These are phyloP conservation scores for Cylindrotheca closterium DNA, from an alignment of 108 stramenopile genomes.

Conservation along the genomic window DNA sequence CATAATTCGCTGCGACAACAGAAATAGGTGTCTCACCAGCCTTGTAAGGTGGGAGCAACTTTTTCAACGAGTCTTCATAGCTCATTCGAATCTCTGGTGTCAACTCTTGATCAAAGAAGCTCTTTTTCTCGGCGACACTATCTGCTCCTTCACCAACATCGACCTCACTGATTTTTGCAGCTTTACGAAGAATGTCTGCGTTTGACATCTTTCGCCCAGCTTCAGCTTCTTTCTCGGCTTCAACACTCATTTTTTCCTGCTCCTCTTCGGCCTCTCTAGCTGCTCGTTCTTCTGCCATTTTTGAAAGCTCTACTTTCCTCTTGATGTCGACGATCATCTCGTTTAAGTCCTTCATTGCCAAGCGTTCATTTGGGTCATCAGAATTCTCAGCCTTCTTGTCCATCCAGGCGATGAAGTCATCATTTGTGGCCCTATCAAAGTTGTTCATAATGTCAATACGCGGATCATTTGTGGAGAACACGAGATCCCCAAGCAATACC, in stretches of 20 bases:
- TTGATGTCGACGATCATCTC: slow-evolving; percentile 79
- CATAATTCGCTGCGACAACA: slow-evolving; percentile 68
- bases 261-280: slow-evolving; percentile 64
- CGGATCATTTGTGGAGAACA: slow-evolving; percentile 87
- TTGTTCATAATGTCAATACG: slow-evolving; percentile 87
- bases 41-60: slow-evolving; percentile 80
- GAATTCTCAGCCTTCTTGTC: slow-evolving; percentile 58
- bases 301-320: slow-evolving; percentile 58
- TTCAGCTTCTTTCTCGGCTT: slow-evolving; percentile 65
- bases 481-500: slow-evolving; percentile 84
- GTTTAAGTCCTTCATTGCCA: slow-evolving; percentile 65
- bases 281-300: slow-evolving; percentile 62
- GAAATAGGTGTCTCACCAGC: slow-evolving; percentile 65
- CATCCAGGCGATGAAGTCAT: slow-evolving; percentile 65
- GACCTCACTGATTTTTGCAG: slow-evolving; percentile 64
- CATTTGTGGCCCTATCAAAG: slow-evolving; percentile 61
- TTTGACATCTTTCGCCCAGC: slow-evolving; percentile 61
- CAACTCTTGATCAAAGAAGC: slow-evolving; percentile 72
- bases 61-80: slow-evolving; percentile 74
- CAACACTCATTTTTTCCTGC: slow-evolving; percentile 50
- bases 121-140: slow-evolving; percentile 36
- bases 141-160: slow-evolving; percentile 21
- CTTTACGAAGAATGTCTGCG: slow-evolving; percentile 74
- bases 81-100: slow-evolving; percentile 86
- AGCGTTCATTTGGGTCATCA: slow-evolving; percentile 76